Percentiles rank a stretch among this genome's conserved stretches.
Conservation (phyloP, 129 eudicot species). For the Ambrosia artemisiifolia region DNA sequence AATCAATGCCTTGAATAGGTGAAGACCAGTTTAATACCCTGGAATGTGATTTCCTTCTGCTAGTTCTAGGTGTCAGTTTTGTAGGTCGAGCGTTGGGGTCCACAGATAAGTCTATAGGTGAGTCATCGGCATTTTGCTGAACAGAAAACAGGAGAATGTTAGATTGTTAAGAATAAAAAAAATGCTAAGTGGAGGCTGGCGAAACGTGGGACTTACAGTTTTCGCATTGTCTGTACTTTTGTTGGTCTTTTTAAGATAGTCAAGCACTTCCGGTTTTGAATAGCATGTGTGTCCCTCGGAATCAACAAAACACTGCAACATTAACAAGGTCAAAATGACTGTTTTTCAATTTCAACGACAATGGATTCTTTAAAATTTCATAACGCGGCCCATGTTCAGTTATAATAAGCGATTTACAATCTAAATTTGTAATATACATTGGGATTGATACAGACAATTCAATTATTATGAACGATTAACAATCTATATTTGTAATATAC, state of each 20-base stretch:
- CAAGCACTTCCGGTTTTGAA: slow-evolving; percentile 48
- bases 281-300: slow-evolving; percentile 45
- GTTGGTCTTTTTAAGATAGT: slow-evolving; percentile 30
- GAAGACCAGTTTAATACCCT: slow-evolving; percentile 10
- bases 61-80: slow-evolving; percentile 19
- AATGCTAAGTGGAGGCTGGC: not conserved
- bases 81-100: slow-evolving; percentile 21
- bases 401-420: not conserved
- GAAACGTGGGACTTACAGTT: slow-evolving; percentile 21
- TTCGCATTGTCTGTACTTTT: slow-evolving; percentile 7
- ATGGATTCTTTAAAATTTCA: not conserved
- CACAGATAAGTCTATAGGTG: slow-evolving; percentile 18
- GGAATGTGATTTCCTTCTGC: slow-evolving; percentile 15
- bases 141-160: slow-evolving; percentile 7
- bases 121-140: slow-evolving; percentile 21
- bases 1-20: not conserved
- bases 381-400: not conserved
- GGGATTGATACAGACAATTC: no score
- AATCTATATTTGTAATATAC: not conserved
- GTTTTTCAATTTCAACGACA: not conserved
- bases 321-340: not conserved
- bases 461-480: not conserved
- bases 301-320: slow-evolving; percentile 45
- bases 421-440: not conserved
- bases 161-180: not conserved